phyloP scores from a whole-genome alignment of 768 basidiomycete species.

The Russula earlei region DNA sequence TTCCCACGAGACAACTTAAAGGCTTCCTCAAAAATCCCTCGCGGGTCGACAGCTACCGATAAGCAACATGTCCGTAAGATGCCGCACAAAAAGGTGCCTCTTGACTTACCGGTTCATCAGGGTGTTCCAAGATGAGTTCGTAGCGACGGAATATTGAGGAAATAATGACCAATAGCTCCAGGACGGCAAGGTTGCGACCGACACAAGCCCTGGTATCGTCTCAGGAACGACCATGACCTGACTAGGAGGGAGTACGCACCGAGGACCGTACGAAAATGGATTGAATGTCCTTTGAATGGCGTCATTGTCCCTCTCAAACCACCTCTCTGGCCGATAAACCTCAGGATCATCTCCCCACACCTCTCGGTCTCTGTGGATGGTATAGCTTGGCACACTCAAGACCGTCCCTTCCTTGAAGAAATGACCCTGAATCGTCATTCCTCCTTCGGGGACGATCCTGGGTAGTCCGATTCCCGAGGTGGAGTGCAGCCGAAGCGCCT shows the following conservation, averaged over 20 bases:
- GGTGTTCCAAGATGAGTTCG: slow-evolving; percentile 57
- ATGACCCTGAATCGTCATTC: slow-evolving; percentile 48
- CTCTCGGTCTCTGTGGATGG: slow-evolving; percentile 62
- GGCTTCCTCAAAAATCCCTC: slow-evolving; percentile 91
- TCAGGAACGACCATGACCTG: background rate
- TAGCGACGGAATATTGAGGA: slow-evolving; percentile 73
- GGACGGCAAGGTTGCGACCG: slow-evolving; percentile 68
- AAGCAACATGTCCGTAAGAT: background rate
- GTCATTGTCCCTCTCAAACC: slow-evolving; percentile 62
- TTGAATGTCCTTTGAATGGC: slow-evolving; percentile 69
- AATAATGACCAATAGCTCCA: slow-evolving; percentile 74
- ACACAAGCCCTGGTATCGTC: slow-evolving; percentile 56
- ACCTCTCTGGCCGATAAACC: slow-evolving; percentile 71
- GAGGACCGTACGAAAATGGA: slow-evolving; percentile 76
- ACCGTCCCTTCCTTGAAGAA: slow-evolving; percentile 68
- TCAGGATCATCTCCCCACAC: slow-evolving; percentile 79
- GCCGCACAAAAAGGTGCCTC: background rate
- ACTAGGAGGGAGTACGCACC: slow-evolving; percentile 39
- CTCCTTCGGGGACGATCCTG: slow-evolving; percentile 65
- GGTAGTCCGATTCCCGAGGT: slow-evolving; percentile 81
- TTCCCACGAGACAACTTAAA: slow-evolving; percentile 57
- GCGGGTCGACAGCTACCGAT: slow-evolving; percentile 49
- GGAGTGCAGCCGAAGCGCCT: slow-evolving; percentile 76
- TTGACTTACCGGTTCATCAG: slow-evolving; percentile 43
- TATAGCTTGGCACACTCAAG: slow-evolving; percentile 72